Evolutionary conservation across 1,139 yeast genomes (phyloP).

Genomic region (Casaregolazyma lundiana): DNA sequence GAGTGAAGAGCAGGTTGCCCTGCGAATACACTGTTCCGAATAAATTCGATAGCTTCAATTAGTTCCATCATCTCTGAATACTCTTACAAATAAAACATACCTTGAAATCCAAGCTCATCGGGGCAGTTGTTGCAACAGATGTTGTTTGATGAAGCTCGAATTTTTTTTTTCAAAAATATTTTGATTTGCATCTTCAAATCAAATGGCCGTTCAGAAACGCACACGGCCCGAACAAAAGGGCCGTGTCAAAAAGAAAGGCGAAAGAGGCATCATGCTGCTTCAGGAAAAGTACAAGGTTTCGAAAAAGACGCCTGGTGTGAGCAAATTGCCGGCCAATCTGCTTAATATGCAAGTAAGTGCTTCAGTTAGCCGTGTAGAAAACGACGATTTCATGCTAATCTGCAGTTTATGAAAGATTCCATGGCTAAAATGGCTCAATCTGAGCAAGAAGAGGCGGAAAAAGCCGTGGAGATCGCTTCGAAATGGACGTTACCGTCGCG

Average conservation of each 20-base stretch:
- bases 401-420: slow-evolving; percentile 47
- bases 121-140: neutral
- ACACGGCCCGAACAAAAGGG: neutral
- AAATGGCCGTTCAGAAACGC: slow-evolving; percentile 8
- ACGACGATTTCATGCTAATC: slow-evolving; percentile 3
- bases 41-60: slow-evolving; percentile 67
- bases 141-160: neutral
- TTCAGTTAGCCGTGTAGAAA: neutral
- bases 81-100: slow-evolving; percentile 16
- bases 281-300: slow-evolving; percentile 18
- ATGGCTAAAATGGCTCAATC: slow-evolving; percentile 36
- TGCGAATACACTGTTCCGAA: slow-evolving; percentile 92
- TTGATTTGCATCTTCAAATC: slow-evolving; percentile 2
- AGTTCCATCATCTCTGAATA: slow-evolving; percentile 7
- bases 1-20: slow-evolving; percentile 83
- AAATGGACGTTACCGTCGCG: slow-evolving; percentile 49
- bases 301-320: slow-evolving; percentile 20
- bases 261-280: neutral
- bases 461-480: slow-evolving; percentile 43
- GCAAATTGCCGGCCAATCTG: slow-evolving; percentile 55
- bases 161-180: slow-evolving; percentile 1
- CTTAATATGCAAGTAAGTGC: slow-evolving; percentile 58
- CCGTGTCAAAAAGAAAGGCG: slow-evolving; percentile 3
- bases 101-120: slow-evolving; percentile 30
- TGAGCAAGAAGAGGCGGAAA: slow-evolving; percentile 33